phyloP scores from a whole-genome alignment of 495 filamentous ascomycete genomes.

The Elaphomyces granulatus region DNA sequence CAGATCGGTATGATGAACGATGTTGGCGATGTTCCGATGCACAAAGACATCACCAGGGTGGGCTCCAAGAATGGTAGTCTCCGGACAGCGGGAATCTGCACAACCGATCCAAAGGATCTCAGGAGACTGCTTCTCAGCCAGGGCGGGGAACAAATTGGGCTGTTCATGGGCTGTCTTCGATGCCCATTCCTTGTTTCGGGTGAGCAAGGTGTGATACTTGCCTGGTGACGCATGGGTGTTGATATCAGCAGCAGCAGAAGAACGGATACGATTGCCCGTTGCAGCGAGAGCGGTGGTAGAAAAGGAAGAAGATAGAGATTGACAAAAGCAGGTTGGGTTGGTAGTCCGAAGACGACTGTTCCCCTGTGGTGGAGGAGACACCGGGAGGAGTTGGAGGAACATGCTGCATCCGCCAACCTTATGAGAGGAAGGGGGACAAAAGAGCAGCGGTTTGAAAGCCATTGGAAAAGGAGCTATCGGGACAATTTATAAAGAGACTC shows the following conservation, averaged over 20 bases:
- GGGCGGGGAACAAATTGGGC: constrained; percentile 56
- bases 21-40: constrained; percentile 91
- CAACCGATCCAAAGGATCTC: constrained; percentile 86
- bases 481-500: too few species aligned
- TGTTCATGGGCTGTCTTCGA: constrained; percentile 48
- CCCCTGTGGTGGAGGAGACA: neutral
- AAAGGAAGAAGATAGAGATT: neutral
- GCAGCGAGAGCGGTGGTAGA: neutral
- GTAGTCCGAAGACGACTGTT: neutral
- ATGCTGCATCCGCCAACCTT: neutral
- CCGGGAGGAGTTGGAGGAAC: neutral
- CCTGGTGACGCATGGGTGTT: neutral
- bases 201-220: neutral
- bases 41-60: constrained; percentile 84
- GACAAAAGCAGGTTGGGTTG: neutral
- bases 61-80: constrained; percentile 68
- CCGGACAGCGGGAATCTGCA: constrained; percentile 77
- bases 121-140: constrained; percentile 55
- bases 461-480: too few species aligned
- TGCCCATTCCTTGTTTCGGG: constrained; percentile 54
- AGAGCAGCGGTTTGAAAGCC: too few species aligned
- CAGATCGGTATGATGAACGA: constrained; percentile 64
- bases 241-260: neutral
- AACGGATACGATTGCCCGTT: neutral
- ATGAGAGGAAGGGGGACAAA: too few species aligned